Evolutionary conservation across 1,284 basidiomycete species (phyloP).

Genomic region (Vanrija sp.): DNA sequence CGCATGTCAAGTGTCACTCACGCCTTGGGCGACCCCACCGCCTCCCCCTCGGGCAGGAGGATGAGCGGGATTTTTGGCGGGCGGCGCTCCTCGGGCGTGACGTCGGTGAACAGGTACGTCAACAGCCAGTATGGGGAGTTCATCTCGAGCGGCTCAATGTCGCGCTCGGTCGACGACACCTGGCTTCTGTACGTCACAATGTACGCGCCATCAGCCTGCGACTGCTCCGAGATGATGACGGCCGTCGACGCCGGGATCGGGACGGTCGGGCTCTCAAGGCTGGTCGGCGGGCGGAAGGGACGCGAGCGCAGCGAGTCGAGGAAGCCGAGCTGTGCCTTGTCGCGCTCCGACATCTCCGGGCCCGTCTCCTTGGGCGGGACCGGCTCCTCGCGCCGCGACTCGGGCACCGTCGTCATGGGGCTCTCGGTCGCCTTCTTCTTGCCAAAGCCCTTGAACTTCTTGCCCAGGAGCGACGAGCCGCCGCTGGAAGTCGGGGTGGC

Average conservation of each 20-base stretch:
- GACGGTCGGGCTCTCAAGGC: slow-evolving; percentile 68
- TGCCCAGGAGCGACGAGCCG: slow-evolving; percentile 59
- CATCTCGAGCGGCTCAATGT: slow-evolving; percentile 68
- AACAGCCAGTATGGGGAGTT: slow-evolving; percentile 80
- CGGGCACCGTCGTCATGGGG: slow-evolving; percentile 39
- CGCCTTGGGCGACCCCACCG: background rate
- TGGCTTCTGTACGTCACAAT: slow-evolving; percentile 72
- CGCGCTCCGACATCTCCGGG: slow-evolving; percentile 36
- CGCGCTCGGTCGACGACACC: slow-evolving; percentile 60
- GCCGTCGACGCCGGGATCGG: slow-evolving; percentile 62
- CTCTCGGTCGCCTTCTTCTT: slow-evolving; percentile 53
- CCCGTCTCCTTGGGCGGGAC: slow-evolving; percentile 12
- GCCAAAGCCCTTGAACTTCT: slow-evolving; percentile 69
- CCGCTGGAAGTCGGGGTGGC: slow-evolving; percentile 1
- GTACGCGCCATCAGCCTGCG: slow-evolving; percentile 66
- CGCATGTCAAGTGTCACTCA: slow-evolving; percentile 1
- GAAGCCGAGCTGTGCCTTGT: slow-evolving; percentile 49
- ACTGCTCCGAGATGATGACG: slow-evolving; percentile 79
- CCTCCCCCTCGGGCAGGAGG: slow-evolving; percentile 62
- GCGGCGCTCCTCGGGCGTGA: slow-evolving; percentile 56
- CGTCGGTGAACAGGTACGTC: slow-evolving; percentile 67
- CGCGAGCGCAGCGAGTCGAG: slow-evolving; percentile 64
- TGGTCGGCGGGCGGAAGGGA: slow-evolving; percentile 65
- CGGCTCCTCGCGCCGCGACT: slow-evolving; percentile 22
- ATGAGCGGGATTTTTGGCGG: slow-evolving; percentile 78